Base-by-base conservation (phyloP, 1,139 yeast species). In the Yamadazyma sp. region DNA sequence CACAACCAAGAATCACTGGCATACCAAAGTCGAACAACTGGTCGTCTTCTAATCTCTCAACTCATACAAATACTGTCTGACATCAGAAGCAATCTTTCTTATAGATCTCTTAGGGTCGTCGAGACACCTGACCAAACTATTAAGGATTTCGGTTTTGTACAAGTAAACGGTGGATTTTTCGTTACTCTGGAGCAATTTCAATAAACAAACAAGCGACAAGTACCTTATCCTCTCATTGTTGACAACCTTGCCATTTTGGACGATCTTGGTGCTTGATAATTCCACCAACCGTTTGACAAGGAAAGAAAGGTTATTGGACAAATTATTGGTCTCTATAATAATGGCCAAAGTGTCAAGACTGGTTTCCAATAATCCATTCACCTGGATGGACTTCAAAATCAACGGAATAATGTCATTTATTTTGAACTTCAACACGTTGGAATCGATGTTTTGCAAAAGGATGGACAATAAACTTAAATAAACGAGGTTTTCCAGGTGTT, bases 91-190 rank as follows among this genome's bases (percentile, higher is more conserved):
- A 39, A 79, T 74, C 55, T 80, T 83, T 53, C 98, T 76, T 2
- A 92, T 87, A 5, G 61, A 64, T 58, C 98, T 76, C 55, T 74
- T 83, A 39, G 73, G 76, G 57, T 92, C 97, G 49, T 87, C 95
- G 47, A 92, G 66, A 1, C 76, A 81, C 1, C 53, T 55, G 2
- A 65, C 67, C 38, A 87, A 64, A 8, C 69, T 71, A 18, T 53
- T 60, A 33, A 87, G 67, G 7, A 87, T 70, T 4, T 58, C 60
- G 5, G 60, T 55, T 52, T 79, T 79, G 53, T 72, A 83, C 5
- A 82, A 79, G 20, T 75, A 63, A 39, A 83, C 51, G 20, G 64
- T 56, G 16, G 63, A 63, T 41, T 69, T 49, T 17, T 74, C 65
- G 43, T 77, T 48, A 7, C 61, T 53, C 17, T 54, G 46, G 36